phyloP scores from a whole-genome alignment of 768 basidiomycete species.

The Suillus subluteus region DNA sequence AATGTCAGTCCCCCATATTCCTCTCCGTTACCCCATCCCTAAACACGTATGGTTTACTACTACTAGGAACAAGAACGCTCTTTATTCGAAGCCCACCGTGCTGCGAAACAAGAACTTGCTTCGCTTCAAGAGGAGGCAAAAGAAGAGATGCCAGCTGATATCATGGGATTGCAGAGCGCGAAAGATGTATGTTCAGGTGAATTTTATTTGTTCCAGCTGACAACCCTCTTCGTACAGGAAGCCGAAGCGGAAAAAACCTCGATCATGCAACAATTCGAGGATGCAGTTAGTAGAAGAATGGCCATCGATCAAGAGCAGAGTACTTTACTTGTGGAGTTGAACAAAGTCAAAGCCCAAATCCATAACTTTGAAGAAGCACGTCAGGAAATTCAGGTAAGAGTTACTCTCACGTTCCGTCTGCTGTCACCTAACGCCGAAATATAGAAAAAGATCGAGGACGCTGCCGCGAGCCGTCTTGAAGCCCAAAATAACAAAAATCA shows the following conservation, averaged over 20 bases:
- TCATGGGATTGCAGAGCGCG: conserved; percentile 58
- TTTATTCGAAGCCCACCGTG: conserved; percentile 28
- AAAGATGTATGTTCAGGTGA: conserved; percentile 47
- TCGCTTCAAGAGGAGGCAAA: conserved; percentile 62
- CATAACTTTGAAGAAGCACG: conserved; percentile 52
- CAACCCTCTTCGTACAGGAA: conserved; percentile 44
- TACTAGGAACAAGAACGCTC: conserved; percentile 24
- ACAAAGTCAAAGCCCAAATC: conserved; percentile 52
- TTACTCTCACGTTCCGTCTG: not conserved
- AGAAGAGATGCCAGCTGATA: conserved; percentile 67
- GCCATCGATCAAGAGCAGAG: conserved; percentile 49
- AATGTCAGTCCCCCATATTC: conserved; percentile 32
- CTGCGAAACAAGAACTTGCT: conserved; percentile 40
- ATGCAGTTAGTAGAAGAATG: conserved; percentile 48
- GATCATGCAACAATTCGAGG: conserved; percentile 52
- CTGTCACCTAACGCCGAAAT: conserved; percentile 9
- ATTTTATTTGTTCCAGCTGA: conserved; percentile 6
- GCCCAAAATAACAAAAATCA: conserved; percentile 52
- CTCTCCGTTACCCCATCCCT: not conserved
- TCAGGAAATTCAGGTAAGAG: conserved; percentile 48
- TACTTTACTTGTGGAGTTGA: conserved; percentile 45
- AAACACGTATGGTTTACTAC: conserved; percentile 10
- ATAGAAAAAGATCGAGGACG: conserved; percentile 54
- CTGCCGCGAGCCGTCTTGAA: conserved; percentile 50
- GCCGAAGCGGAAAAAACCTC: conserved; percentile 54